A percentile compares a stretch with the other conserved stretches of the same genome.
Evolutionary conservation across 192 early-diverging fungal genomes (phyloP).

Genomic region (Dissophora ornata): DNA sequence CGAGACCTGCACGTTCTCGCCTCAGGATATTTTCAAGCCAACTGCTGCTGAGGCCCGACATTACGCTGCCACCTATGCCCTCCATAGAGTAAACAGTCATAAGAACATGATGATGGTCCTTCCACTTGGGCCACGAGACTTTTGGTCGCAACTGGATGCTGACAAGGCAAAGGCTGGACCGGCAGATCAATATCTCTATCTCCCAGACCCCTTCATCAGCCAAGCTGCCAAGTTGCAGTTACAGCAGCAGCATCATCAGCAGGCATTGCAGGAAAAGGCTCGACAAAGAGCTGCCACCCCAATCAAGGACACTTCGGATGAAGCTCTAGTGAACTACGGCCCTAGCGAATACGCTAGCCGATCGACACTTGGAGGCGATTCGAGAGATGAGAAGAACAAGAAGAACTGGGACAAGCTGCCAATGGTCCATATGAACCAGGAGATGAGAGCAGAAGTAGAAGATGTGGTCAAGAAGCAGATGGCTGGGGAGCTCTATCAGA

Average conservation of each 20-base stretch:
- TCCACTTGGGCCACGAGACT: slow-evolving; percentile 76
- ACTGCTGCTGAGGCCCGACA: slow-evolving; percentile 72
- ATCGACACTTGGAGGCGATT: slow-evolving; percentile 14
- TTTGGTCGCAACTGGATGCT: slow-evolving; percentile 78
- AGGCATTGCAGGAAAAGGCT: slow-evolving; percentile 48
- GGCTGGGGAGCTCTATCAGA: slow-evolving; percentile 49
- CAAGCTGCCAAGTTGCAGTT: slow-evolving; percentile 56
- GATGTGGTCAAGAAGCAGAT: slow-evolving; percentile 68
- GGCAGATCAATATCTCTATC: slow-evolving; percentile 66
- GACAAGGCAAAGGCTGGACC: slow-evolving; percentile 56
- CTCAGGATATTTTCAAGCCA: slow-evolving; percentile 62
- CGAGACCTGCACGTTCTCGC: slow-evolving; percentile 58
- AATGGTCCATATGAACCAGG: slow-evolving; percentile 73
- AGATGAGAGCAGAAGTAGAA: slow-evolving; percentile 70
- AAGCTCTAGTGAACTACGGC: slow-evolving; percentile 6
- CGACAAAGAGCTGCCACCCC: slow-evolving; percentile 22
- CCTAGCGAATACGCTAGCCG: slow-evolving; percentile 41
- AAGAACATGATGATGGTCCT: slow-evolving; percentile 76
- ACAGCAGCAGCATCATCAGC: slow-evolving; percentile 52
- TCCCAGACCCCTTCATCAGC: slow-evolving; percentile 83
- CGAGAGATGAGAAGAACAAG: slow-evolving; percentile 48
- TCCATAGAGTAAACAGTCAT: slow-evolving; percentile 80
- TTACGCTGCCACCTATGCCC: slow-evolving; percentile 79
- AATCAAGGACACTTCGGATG: slow-evolving; percentile 10
- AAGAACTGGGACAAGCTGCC: slow-evolving; percentile 72